A percentile compares a stretch with the other conserved stretches of the same genome.
phyloP scores from a whole-genome alignment of 176 grass and related monocot genomes.

The Leersia perrieri region DNA sequence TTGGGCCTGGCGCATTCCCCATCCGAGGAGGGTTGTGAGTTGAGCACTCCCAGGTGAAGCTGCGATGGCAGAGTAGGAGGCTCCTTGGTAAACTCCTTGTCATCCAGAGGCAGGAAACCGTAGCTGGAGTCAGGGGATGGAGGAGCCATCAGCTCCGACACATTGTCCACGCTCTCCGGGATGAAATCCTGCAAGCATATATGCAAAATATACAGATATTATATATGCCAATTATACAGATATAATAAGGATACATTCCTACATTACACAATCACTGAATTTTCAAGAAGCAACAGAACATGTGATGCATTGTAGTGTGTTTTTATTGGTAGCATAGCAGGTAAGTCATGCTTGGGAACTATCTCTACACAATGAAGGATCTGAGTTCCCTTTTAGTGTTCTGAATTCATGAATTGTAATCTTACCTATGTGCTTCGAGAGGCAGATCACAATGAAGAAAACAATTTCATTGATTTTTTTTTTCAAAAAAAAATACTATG shows the following conservation, averaged over 20 bases:
- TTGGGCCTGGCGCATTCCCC: conserved; percentile 46
- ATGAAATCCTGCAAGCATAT: conserved; percentile 58
- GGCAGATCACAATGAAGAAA: no score
- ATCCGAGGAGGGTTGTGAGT: conserved; percentile 25
- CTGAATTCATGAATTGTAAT: not conserved
- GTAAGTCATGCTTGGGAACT: no score
- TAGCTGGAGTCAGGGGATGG: conserved; percentile 69
- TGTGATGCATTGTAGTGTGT: not conserved
- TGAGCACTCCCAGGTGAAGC: conserved; percentile 58
- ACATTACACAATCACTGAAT: not conserved
- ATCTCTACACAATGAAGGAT: no score
- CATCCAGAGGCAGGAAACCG: conserved; percentile 43
- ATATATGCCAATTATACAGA: not conserved
- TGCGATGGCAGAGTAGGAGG: conserved; percentile 61
- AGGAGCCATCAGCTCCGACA: conserved; percentile 58
- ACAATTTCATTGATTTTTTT: no score
- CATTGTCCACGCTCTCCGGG: conserved; percentile 64
- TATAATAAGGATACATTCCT: not conserved
- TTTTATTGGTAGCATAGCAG: no score
- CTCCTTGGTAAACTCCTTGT: conserved; percentile 78
- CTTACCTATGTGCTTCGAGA: no score
- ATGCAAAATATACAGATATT: not conserved
- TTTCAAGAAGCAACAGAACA: not conserved
- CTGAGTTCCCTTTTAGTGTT: not conserved
- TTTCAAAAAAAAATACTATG: no score